phyloP scores from a whole-genome alignment of 768 basidiomycete genomes.

The Russula virescens region DNA sequence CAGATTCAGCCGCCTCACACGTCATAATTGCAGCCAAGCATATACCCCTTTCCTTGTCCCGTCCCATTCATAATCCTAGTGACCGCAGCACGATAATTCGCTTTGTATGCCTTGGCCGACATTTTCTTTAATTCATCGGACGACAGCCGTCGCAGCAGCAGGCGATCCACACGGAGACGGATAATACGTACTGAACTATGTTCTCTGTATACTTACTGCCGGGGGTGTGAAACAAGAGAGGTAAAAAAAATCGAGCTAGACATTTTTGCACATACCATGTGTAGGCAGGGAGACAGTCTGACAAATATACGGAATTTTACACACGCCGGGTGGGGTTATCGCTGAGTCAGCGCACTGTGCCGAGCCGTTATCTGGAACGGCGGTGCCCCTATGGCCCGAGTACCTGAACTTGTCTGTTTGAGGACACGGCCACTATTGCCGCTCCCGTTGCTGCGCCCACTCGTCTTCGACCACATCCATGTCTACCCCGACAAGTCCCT shows the following conservation, averaged over 20 bases:
- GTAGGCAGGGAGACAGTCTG: background rate
- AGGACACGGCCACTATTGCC: too few relatives aligned
- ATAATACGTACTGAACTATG: slow-evolving; percentile 18
- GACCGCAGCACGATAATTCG: slow-evolving; percentile 16
- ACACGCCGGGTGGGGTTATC: background rate
- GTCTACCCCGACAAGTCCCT: slow-evolving; percentile 4
- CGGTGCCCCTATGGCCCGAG: background rate
- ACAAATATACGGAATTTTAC: background rate
- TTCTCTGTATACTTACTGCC: slow-evolving; percentile 15
- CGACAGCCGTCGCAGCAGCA: slow-evolving; percentile 4
- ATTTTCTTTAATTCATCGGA: slow-evolving; percentile 8
- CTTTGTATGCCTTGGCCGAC: slow-evolving; percentile 9
- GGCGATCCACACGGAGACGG: slow-evolving; percentile 11
- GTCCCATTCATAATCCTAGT: slow-evolving; percentile 13
- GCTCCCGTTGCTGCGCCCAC: background rate
- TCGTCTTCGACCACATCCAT: background rate
- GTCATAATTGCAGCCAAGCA: slow-evolving; percentile 19
- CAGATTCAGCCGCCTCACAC: slow-evolving; percentile 1
- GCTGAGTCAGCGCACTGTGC: background rate
- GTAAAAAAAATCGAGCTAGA: background rate
- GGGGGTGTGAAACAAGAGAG: background rate
- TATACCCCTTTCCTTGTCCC: slow-evolving; percentile 10
- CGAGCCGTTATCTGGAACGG: too few relatives aligned
- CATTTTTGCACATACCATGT: background rate
- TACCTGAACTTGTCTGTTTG: too few relatives aligned